Base-by-base conservation (phyloP, 2,329 filamentous ascomycete species). In the Pyrenochaeta sp. region DNA sequence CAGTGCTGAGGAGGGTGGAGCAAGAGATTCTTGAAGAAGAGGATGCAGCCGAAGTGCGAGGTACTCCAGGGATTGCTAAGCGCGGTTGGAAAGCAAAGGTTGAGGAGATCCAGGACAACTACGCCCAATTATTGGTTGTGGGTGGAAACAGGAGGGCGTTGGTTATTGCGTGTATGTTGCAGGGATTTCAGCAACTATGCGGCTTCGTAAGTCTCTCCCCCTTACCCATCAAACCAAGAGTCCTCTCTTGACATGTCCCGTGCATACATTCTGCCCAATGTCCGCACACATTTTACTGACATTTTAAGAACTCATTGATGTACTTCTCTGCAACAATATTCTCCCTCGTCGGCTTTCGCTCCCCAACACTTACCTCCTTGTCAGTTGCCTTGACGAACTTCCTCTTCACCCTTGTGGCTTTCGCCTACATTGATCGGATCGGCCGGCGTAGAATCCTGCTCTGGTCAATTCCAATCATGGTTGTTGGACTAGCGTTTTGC, bases 181-280 rank as follows among this genome's bases (percentile, higher is more conserved):
- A 97, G 72, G 92, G 88, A 0, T 81, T 96, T 6, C 94, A 97
- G 78, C 94, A 98, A 75, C 84, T 96, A 0, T 95, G 91, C 69
- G 93, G 77, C 22, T 79, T 79, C 60, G 75, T 78, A 70, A 63
- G 74, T 68, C n/a, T 24, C 19, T 24, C 42, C n/a, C 24, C 34
- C 10, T 46, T 34, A n/a, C 36, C 32, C 19, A 19, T 46, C 19
- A 19, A 19, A 19, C 19, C 19, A 19, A 19, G 19, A 19, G 19
- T 19, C 19, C 19, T 19, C 19, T 19, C 19, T 19, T 19, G 19
- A 19, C 19, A 19, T 19, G 19, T 19, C 19, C 19, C 19, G 19
- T 19, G 19, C 19, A 19, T 19, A 19, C 19, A 19, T 19, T 19
- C 19, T 19, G 19, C 19, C 19, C 19, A 19, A 19, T 19, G 19